A percentile compares a stretch with the other conserved stretches of the same genome.
These are phyloP conservation scores for Asterella californica DNA, from an alignment of 225 moss, liverwort and hornwort species.

Conservation along the genomic window DNA sequence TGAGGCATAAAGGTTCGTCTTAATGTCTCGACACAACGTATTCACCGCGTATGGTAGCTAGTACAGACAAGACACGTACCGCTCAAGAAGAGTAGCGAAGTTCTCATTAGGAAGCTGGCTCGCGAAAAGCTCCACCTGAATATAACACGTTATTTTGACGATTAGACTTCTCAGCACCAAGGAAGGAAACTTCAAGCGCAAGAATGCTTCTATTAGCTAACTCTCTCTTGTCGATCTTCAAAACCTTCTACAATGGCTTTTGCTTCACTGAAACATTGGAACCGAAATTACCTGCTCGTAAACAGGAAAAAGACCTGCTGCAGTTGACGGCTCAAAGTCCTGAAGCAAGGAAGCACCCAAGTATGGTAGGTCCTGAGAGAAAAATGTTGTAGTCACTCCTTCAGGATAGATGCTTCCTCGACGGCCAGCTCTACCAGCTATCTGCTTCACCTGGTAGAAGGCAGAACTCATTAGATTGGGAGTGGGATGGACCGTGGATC, in stretches of 20 bases:
- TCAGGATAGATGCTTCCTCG: constrained; percentile 87
- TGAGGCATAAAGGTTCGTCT: too few relatives aligned
- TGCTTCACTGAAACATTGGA: neutral
- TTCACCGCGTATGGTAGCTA: neutral
- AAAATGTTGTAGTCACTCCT: constrained; percentile 88
- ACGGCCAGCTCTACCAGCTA: constrained; percentile 95
- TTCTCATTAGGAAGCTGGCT: constrained; percentile 86
- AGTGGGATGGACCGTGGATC: neutral
- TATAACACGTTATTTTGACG: neutral
- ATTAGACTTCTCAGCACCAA: neutral
- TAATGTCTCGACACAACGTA: neutral
- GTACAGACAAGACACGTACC: constrained; percentile 36
- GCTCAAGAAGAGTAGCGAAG: constrained; percentile 85
- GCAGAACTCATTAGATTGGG: neutral
- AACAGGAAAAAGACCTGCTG: constrained; percentile 92
- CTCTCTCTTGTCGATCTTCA: too few relatives aligned
- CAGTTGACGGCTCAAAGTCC: constrained; percentile 68
- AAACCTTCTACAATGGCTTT: too few relatives aligned
- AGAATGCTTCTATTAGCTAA: neutral
- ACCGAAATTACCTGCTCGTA: constrained; percentile 68
- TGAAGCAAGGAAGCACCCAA: constrained; percentile 57
- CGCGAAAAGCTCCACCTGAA: constrained; percentile 91
- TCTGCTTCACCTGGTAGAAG: constrained; percentile 71
- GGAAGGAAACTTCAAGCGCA: neutral
- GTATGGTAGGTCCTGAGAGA: constrained; percentile 74